Conservation (phyloP, 805 yeast genomes). For the Metschnikowia borealis region DNA sequence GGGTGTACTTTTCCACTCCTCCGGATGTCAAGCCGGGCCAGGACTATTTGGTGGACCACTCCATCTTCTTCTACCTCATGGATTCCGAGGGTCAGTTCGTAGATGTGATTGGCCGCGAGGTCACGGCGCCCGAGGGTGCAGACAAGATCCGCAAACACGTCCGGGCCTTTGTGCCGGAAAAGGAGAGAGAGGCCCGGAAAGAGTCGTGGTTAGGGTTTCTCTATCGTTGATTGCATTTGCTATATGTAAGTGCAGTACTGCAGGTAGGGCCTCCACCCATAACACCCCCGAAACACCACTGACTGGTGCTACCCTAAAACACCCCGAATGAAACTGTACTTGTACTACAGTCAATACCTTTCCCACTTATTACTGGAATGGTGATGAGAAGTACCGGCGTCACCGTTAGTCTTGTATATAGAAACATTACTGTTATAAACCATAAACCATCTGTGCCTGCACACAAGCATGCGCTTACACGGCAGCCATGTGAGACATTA, state of each 20-base stretch:
- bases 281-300: no score
- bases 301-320: no score
- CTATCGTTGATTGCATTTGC: slow-evolving; percentile 20
- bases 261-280: no score
- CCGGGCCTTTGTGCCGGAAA: slow-evolving; percentile 69
- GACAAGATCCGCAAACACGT: slow-evolving; percentile 73
- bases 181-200: slow-evolving; percentile 62
- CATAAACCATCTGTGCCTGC: not conserved
- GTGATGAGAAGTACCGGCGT: no score
- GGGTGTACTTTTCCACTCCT: slow-evolving; percentile 98
- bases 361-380: no score
- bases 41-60: slow-evolving; percentile 94
- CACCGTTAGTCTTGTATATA: not conserved
- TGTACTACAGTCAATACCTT: no score
- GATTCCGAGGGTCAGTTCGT: slow-evolving; percentile 97
- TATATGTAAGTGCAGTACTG: no score
- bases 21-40: slow-evolving; percentile 91
- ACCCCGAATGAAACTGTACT: no score
- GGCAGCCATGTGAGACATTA: slow-evolving; percentile 6
- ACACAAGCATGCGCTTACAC: slow-evolving; percentile 6
- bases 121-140: slow-evolving; percentile 72
- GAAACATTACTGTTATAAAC: no score
- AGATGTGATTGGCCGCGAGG: slow-evolving; percentile 91
- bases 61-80: slow-evolving; percentile 95
- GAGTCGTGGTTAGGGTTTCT: slow-evolving; percentile 57